phyloP scores from a whole-genome alignment of 2,329 filamentous ascomycete genomes.

The Aspergillus awamori region DNA sequence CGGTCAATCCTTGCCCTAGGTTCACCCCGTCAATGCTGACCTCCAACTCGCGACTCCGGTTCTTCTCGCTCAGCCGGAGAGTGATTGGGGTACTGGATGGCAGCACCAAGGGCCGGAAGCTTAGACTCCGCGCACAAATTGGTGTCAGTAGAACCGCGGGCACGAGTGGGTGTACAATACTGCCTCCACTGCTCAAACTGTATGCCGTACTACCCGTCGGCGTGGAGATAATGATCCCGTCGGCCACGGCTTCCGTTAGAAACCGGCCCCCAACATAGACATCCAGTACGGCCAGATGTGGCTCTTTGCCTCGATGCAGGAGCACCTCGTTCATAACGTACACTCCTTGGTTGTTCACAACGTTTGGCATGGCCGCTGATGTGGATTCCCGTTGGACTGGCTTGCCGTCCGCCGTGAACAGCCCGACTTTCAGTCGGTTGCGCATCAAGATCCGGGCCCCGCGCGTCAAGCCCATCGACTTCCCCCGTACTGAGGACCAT shows the following conservation, averaged over 20 bases:
- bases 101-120: conserved; percentile 87
- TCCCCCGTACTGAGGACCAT: conserved; percentile 77
- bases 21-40: conserved; percentile 78
- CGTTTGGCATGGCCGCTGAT: conserved; percentile 29
- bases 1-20: conserved; percentile 64
- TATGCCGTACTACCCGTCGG: conserved; percentile 96
- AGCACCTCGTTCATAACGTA: conserved; percentile 94
- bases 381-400: conserved; percentile 55
- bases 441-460: conserved; percentile 81
- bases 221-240: conserved; percentile 91
- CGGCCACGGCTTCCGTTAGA: conserved; percentile 89
- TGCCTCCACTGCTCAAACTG: conserved; percentile 86
- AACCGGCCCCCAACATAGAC: conserved; percentile 88
- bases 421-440: conserved; percentile 81
- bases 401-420: conserved; percentile 70
- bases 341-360: conserved; percentile 47
- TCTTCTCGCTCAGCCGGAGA: conserved; percentile 78
- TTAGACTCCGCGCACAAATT: conserved; percentile 89
- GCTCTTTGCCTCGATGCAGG: conserved; percentile 85
- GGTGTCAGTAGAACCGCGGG: conserved; percentile 87
- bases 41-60: conserved; percentile 73
- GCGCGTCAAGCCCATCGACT: conserved; percentile 75
- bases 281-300: conserved; percentile 88
- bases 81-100: conserved; percentile 84
- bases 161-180: conserved; percentile 91